Evolutionary conservation across 192 early-diverging fungal species (phyloP), one percentile per base, ranked within the genome.

Genomic region (Umbelopsis sp.): DNA sequence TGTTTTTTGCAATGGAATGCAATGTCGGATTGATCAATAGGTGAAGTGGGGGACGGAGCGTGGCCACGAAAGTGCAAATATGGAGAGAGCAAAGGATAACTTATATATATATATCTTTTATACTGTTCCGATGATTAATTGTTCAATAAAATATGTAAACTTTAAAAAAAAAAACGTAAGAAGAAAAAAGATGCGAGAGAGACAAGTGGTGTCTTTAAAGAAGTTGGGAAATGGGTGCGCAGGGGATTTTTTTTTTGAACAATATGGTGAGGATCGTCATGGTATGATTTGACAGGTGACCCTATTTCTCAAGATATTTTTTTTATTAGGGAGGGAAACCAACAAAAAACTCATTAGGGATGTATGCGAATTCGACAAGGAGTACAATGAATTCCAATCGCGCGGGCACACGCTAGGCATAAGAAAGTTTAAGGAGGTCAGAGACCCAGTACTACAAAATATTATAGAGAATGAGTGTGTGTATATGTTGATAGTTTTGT

Each of bases 211-310:
- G 56, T 36, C 56, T 62, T 62, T 62, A 62, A 62, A 62, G 56
- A 34, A 26, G 56, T 62, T 41, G 38, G 5, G 12, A 36, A 34
- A 25, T 25, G n/a, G n/a, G n/a, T n/a, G 56, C 17, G 31, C 56
- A 62, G 31, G 56, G 47, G 56, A 62, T 14, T 9, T 20, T 14
- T 9, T 20, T 38, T 38, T 41, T 41, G 56, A 62, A 62, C 56
- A 62, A 62, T 62, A 62, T 62, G 56, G 56, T 62, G 29, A 62
- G 56, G 56, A 62, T 62, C 56, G 56, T 62, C 56, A 41, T 12
- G 11, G 56, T 62, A 62, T 62, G 56, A 62, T 62, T 62, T 62
- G 56, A 62, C 56, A 62, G 56, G 56, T 62, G 56, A 62, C 56
- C 56, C 56, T 62, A 26, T 62, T 62, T 20, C 31, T 62, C 29